Base-by-base conservation (phyloP, 768 basidiomycete genomes). In the Pisolithus albus region DNA sequence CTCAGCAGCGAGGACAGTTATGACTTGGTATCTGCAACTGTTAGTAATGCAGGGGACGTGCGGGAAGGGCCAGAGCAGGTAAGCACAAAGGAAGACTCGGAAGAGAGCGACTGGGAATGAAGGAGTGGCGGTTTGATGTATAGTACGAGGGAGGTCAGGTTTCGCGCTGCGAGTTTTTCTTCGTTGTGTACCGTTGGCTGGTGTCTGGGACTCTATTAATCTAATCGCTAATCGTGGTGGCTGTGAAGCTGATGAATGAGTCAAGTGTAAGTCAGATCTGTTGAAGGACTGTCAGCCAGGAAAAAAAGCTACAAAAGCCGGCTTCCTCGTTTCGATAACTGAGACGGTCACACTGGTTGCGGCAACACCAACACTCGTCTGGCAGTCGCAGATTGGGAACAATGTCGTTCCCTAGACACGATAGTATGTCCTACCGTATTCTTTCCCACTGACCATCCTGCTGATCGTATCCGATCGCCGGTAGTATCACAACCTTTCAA, bases 401-500 rank as follows among this genome's bases (percentile, higher is more conserved):
- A 36, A 87, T 87, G 85, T 70, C 83, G 43, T 85, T 87, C 60
- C 75, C 81, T 19, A 71, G 77, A 26, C 87, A 89, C 71, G 84
- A 88, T 62, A 81, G 87, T 89, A 52, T 56, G 84, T 73, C 34
- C n/a, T 23, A 10, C 3, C 30, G 15, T 36, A 19, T 34, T 34
- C 13, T 15, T 34, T 11, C 9, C 5, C 47, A 11, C 18, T 47
- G 9, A 39, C 47, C 39, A 28, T 56, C 30, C 50, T 21, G 23
- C 16, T 23, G 21, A 46, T 55, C 58, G 42, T 52, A 54, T 44
- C 24, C 45, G 24, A 54, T 52, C 38, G 56, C 16, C 34, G 4
- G 4, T 53, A 92, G 90, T 92, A 61, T 79, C 86, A 50, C 74
- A 81, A 16, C 72, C 73, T 16, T 95, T 95, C 69, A 83, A 83